phyloP scores from a whole-genome alignment of 176 grass and related monocot genomes.

The Rhipidocladum racemiflorum region DNA sequence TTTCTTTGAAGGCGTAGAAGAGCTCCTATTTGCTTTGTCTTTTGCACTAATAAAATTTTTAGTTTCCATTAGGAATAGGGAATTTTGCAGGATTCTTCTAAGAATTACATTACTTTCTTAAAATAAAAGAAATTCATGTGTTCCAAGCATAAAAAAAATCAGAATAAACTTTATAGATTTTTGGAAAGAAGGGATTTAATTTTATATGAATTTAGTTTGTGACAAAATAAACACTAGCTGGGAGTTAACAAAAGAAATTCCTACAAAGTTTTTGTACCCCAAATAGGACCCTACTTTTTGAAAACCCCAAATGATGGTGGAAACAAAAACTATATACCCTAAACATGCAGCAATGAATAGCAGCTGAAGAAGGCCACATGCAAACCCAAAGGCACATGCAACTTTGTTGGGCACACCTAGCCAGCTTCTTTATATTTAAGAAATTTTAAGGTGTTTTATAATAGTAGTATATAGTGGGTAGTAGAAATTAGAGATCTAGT shows the following conservation, averaged over 20 bases:
- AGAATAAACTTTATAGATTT: not conserved
- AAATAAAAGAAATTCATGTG: not conserved
- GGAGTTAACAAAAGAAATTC: not conserved
- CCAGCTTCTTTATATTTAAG: constrained; percentile 18
- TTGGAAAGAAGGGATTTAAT: not conserved
- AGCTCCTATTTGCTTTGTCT: not conserved
- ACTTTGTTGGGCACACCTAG: constrained; percentile 27
- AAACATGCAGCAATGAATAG: constrained; percentile 22
- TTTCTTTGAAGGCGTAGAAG: not conserved
- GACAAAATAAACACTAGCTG: not conserved
- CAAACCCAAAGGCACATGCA: constrained; percentile 20
- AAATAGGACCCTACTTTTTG: not conserved
- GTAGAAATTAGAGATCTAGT: too few relatives aligned
- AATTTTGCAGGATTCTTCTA: not conserved
- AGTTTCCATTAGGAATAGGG: not conserved
- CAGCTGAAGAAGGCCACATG: constrained; percentile 34
- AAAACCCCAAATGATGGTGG: constrained; percentile 33
- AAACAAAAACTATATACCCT: constrained; percentile 23
- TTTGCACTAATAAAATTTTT: not conserved
- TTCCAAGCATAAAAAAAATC: not conserved
- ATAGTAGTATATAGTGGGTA: too few relatives aligned
- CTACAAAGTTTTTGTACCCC: not conserved
- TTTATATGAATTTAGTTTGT: not conserved
- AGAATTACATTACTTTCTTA: not conserved
- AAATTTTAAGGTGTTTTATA: too few relatives aligned